These are phyloP conservation scores for Curvularia verruculosa DNA, from an alignment of 2,329 filamentous ascomycete genomes.

Conservation along the genomic window DNA sequence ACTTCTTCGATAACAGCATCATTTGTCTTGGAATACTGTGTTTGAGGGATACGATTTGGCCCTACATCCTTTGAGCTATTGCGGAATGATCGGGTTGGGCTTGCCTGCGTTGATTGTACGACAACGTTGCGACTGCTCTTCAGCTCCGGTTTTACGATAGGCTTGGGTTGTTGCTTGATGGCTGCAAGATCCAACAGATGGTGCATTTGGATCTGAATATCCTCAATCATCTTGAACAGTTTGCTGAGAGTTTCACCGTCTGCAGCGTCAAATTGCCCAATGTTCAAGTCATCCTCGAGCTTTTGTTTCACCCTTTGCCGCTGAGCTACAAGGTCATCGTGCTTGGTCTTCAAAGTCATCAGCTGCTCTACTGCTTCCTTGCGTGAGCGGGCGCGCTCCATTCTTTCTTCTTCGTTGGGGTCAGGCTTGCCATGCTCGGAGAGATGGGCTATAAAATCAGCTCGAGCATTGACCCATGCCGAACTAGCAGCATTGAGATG, in stretches of 20 bases:
- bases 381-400: slow-evolving; percentile 31
- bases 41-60: slow-evolving; percentile 36
- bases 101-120: slow-evolving; percentile 42
- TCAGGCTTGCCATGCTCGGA: slow-evolving; percentile 32
- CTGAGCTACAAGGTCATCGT: slow-evolving; percentile 26
- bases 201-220: slow-evolving; percentile 39
- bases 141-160: slow-evolving; percentile 15
- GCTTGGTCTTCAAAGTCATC: slow-evolving; percentile 24
- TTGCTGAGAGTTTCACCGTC: slow-evolving; percentile 37
- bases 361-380: slow-evolving; percentile 44
- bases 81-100: slow-evolving; percentile 24
- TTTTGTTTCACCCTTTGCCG: slow-evolving; percentile 34
- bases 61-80: slow-evolving; percentile 16
- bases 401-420: slow-evolving; percentile 27
- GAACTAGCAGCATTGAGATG: slow-evolving; percentile 32
- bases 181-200: slow-evolving; percentile 34
- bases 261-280: slow-evolving; percentile 32
- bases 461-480: slow-evolving; percentile 36
- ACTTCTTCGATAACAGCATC: slow-evolving; percentile 36
- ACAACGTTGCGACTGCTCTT: slow-evolving; percentile 26
- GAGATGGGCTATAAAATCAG: slow-evolving; percentile 34
- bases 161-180: slow-evolving; percentile 28
- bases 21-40: slow-evolving; percentile 43
- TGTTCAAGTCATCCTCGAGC: slow-evolving; percentile 40
- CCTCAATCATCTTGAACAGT: slow-evolving; percentile 34